Base-by-base conservation (phyloP, 2,329 filamentous ascomycete species). In the Epichloe sylvatica region DNA sequence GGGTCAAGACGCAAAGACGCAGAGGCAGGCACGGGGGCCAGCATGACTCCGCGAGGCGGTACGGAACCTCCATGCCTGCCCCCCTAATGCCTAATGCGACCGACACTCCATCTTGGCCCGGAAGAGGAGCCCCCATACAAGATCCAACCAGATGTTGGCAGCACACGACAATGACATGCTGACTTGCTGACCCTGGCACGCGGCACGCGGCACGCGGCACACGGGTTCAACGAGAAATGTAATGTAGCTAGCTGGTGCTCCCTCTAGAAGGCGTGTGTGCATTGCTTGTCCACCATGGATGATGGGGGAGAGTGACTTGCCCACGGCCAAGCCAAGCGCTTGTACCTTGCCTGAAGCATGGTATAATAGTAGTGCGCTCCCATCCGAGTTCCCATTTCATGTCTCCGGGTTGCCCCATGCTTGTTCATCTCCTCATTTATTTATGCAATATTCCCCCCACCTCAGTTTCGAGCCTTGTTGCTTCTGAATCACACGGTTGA, bases 31-130 rank as follows among this genome's bases (percentile, higher is more conserved):
- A 37, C 34, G 45, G 49, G 49, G 41, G 45, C 45, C 45, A 42
- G 46, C 46, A 46, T 51, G 34, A 42, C 49, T 25, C 47, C 4
- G 30, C 34, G 45, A 47, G 33, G 33, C 45, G 8, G 49, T 50
- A 33, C n/a, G n/a, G 36, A 43, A 12, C 43, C 43, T 43, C 19
- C 45, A 44, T 15, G 39, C 23, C 45, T 35, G 33, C 15, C 38
- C 34, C 12, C 12, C 33, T 30, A 30, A 30, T 30, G 7, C 25
- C 35, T 8, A 33, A 50, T 46, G 49, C 25, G n/a, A 41, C 38
- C n/a, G 15, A n/a, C 41, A 44, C 47, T 38, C 40, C 30, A 9
- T 35, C n/a, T 17, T 45, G 6, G 6, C 9, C 17, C 19, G 38
- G n/a, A 8, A 21, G 38, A 41, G 38, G 12, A 41, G 19, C 5